Evolutionary conservation across 768 basidiomycete genomes (phyloP), one percentile per base, ranked within the genome.

Genomic region (Boletus barrowsii): DNA sequence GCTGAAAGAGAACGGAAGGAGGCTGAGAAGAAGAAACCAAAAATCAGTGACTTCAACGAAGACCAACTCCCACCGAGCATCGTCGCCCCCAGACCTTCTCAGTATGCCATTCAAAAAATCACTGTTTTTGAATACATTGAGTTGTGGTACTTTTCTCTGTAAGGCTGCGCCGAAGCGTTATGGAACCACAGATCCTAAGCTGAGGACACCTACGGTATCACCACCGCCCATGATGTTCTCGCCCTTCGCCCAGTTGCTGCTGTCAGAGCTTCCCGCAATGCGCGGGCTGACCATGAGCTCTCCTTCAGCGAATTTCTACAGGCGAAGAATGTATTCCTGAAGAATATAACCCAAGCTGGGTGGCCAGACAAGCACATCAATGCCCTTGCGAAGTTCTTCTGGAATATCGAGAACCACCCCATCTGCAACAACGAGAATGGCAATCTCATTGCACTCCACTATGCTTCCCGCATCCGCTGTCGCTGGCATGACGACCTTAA

Each of bases 281-380:
- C 43, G 0, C 26, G 57, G 0, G 39, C n/a, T 0, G 63, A 69
- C 53, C 52, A 59, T 1, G 42, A 64, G 0, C 58, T 70, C 11
- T n/a, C 57, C 2, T 64, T 63, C 52, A 10, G 18, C 0, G 60
- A 70, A 5, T 59, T 70, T 18, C 30, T 59, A 0, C 35, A 61
- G 0, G 69, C 57, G 0, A 62, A 61, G 10, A 58, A 55, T 10
- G 29, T 14, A 10, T 59, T 42, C 47, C 43, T 59, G 26, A 26
- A 26, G 26, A 26, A 26, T 6, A 4, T 26, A 26, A 26, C 26
- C 26, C 26, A 26, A 26, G 26, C 26, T 7, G 5, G 26, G 6
- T 26, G 26, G 26, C 22, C 22, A 22, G 22, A 22, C 22, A 22
- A 22, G 22, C 22, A 22, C 22, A 3, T 22, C 22, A 22, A 22